Evolutionary conservation across 805 yeast species (phyloP), one percentile per base, ranked within the genome.

Genomic region (Candida piceae): DNA sequence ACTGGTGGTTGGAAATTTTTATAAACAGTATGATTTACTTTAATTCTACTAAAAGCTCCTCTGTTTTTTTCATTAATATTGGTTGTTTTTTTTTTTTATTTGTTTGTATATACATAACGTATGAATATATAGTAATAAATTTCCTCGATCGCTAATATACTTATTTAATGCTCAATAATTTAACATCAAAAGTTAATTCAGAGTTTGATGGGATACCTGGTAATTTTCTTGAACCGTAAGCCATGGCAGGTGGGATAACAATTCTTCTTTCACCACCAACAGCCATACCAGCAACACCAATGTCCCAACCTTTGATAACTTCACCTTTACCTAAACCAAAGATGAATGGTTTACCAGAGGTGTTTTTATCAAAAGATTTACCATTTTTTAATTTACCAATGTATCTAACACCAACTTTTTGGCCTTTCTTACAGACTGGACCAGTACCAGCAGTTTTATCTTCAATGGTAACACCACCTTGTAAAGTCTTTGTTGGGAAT

Each of bases 251-350:
- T 53, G 99, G 98, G 51, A 93, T 87, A 44, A 87, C 76, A 50
- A 93, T 87, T 72, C 97, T 81, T 76, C 98, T 89, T 76, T 93
- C 98, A 60, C 97, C 97, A 58, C 96, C 96, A 60, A 86, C 95
- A 40, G 95, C 80, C 97, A 93, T 89, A 62, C 97, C 97, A 41
- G 90, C 88, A 55, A 93, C 93, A 74, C 99, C 99, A 57, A 90
- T 76, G 62, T 93, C 99, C 86, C 96, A 93, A 49, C 97, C 98
- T 66, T 86, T 86, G 73, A 93, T 93, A 52, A 95, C 97, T 69
- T 93, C 98, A 60, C 97, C 98, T 64, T 83, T 84, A 57, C 98
- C 98, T 53, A 93, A 76, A 46, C 76, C 78, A 68, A 93, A 93
- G 48, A 68, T 66, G 66, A 93, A 93, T 58, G 99, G 98, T 72